Conservation (phyloP, 306 rosid genomes). For the Vigna angularis region DNA sequence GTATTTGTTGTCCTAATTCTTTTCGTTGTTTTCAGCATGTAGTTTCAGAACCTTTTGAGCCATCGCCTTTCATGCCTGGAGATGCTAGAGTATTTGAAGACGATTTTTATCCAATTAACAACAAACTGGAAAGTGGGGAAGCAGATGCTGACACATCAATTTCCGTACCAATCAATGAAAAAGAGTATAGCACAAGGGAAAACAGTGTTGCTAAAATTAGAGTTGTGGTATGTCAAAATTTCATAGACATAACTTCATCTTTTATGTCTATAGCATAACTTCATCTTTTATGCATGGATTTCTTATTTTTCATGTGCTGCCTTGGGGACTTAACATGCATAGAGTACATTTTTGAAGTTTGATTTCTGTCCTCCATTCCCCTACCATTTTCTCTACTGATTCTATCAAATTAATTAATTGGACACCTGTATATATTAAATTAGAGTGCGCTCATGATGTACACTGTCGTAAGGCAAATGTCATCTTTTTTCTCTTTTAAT, state of each 20-base stretch:
- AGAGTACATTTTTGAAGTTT: conserved; percentile 23
- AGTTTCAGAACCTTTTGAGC: conserved; percentile 85
- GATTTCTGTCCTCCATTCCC: conserved; percentile 25
- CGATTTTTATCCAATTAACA: conserved; percentile 56
- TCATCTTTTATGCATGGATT: background rate
- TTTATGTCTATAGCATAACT: background rate
- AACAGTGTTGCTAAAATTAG: conserved; percentile 89
- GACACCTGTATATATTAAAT: background rate
- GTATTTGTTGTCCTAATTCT: conserved; percentile 35
- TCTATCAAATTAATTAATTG: background rate
- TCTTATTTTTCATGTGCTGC: conserved; percentile 29
- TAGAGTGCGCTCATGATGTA: background rate
- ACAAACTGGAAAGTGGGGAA: conserved; percentile 68
- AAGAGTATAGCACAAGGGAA: conserved; percentile 76
- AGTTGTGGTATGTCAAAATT: conserved; percentile 92
- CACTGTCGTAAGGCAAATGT: background rate
- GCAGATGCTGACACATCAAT: conserved; percentile 67
- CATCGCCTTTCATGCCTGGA: conserved; percentile 92
- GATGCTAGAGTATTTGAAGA: conserved; percentile 74
- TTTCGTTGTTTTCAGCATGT: conserved; percentile 66
- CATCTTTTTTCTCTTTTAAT: background rate
- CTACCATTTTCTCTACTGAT: conserved; percentile 14
- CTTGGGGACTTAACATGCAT: conserved; percentile 16
- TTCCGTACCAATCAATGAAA: conserved; percentile 63
- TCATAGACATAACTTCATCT: background rate